Percentiles rank a stretch among this genome's conserved stretches.
phyloP scores from a whole-genome alignment of 2,329 filamentous ascomycete genomes.

The Basipetospora chlamydospora region DNA sequence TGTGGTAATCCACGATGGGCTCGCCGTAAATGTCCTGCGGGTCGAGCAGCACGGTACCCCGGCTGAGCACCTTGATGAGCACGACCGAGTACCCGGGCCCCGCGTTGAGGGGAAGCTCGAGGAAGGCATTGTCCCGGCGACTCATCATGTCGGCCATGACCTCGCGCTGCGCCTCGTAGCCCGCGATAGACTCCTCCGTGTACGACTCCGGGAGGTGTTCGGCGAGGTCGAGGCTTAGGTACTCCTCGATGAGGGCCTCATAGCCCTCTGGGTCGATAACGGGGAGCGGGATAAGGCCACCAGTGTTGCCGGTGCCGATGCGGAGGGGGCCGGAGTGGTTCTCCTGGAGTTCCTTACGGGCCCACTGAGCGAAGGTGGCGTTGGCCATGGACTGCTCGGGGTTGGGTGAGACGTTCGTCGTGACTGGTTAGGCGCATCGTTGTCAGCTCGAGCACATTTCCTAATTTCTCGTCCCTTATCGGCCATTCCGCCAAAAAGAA shows the following conservation, averaged over 20 bases:
- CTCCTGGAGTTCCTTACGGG: constrained; percentile 8
- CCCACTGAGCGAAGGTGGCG: constrained; percentile 9
- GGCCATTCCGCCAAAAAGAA: no score
- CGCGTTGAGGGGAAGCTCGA: constrained; percentile 7
- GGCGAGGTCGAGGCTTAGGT: constrained; percentile 6
- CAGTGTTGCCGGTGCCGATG: constrained; percentile 12
- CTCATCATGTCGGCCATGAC: constrained; percentile 34
- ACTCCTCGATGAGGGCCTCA: constrained; percentile 7
- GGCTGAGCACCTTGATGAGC: constrained; percentile 8
- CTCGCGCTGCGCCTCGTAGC: constrained; percentile 26
- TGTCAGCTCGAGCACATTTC: no score
- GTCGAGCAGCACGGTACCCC: constrained; percentile 33
- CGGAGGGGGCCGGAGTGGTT: constrained; percentile 12
- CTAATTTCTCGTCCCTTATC: no score
- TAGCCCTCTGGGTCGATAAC: constrained; percentile 8
- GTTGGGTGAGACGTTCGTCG: constrained; percentile 1
- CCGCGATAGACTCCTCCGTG: constrained; percentile 12
- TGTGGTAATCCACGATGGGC: constrained; percentile 34
- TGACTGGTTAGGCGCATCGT: neutral
- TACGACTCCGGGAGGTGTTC: constrained; percentile 7
- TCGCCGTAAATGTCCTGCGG: constrained; percentile 36
- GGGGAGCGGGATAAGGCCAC: constrained; percentile 8
- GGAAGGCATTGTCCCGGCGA: constrained; percentile 13
- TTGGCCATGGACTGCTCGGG: constrained; percentile 19
- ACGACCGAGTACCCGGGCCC: constrained; percentile 5